Conservation (phyloP, 1,284 basidiomycete genomes). For the Naganishia cerealis region DNA sequence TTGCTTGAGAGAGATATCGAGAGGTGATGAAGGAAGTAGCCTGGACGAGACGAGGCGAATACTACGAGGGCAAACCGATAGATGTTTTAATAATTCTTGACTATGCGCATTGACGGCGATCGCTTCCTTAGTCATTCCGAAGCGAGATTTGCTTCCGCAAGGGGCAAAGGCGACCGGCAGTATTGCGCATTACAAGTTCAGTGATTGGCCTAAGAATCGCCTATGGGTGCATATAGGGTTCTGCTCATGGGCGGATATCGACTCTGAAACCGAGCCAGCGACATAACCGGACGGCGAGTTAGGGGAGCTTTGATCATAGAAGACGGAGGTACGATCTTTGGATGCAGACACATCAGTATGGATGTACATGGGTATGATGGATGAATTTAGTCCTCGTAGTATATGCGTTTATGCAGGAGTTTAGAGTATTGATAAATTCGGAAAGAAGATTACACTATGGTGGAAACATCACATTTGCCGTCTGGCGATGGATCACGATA, state of each 20-base stretch:
- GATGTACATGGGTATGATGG: too few species aligned
- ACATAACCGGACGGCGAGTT: too few species aligned
- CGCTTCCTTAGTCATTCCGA: slow-evolving; percentile 24
- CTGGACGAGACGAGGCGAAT: not conserved
- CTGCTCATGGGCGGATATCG: too few species aligned
- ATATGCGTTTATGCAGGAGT: not conserved
- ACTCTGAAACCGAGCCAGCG: too few species aligned
- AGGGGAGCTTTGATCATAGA: too few species aligned
- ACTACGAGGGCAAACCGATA: not conserved
- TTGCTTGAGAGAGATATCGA: not conserved
- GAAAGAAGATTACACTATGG: too few species aligned
- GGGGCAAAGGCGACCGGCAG: slow-evolving; percentile 14
- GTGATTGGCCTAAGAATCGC: slow-evolving; percentile 1
- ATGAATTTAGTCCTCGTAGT: not conserved
- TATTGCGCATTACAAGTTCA: not conserved
- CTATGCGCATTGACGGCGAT: slow-evolving; percentile 12
- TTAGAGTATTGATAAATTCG: not conserved
- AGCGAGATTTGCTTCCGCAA: slow-evolving; percentile 7
- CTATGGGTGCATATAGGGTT: too few species aligned
- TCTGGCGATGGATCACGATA: not conserved
- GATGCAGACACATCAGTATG: too few species aligned
- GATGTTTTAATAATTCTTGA: not conserved
- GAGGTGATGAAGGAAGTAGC: not conserved
- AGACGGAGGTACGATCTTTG: too few species aligned
- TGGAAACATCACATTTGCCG: not conserved